phyloP scores from a whole-genome alignment of 2,329 filamentous ascomycete genomes.

The Cladobotryum protrusum region DNA sequence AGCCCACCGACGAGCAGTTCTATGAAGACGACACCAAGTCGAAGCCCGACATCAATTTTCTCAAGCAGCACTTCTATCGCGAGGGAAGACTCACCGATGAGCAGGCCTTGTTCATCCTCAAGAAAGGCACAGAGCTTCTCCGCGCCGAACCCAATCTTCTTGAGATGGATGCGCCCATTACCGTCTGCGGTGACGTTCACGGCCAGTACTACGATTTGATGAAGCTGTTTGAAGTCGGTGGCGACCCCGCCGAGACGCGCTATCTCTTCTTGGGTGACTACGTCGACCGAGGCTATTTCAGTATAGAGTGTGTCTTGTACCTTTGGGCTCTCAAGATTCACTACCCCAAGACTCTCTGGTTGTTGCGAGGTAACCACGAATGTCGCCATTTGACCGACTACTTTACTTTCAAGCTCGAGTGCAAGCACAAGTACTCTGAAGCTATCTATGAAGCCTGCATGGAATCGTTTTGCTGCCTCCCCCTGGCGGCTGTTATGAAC shows the following conservation, averaged over 20 bases:
- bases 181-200: constrained; percentile 96
- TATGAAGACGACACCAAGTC: constrained; percentile 76
- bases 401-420: constrained; percentile 99
- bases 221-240: constrained; percentile 98
- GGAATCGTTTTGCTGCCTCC: constrained; percentile 93
- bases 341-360: constrained; percentile 95
- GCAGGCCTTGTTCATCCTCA: constrained; percentile 93
- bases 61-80: constrained; percentile 98
- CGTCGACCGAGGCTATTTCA: constrained; percentile 97
- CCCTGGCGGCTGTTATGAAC: constrained; percentile 97
- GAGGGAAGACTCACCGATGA: constrained; percentile 96
- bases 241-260: constrained; percentile 89
- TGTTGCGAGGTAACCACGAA: constrained; percentile 96
- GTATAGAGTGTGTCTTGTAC: constrained; percentile 97
- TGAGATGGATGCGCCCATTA: constrained; percentile 99
- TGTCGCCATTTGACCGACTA: constrained; percentile 98
- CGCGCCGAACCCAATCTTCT: constrained; percentile 88
- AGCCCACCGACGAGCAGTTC: constrained; percentile 91
- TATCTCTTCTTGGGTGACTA: constrained; percentile 98
- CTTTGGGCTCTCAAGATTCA: constrained; percentile 98
- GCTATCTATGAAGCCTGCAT: constrained; percentile 95
- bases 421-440: constrained; percentile 99
- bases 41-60: constrained; percentile 88
- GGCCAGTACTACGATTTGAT: constrained; percentile 99
- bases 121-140: constrained; percentile 79